A percentile compares a stretch with the other conserved stretches of the same genome.
Evolutionary conservation across 208 protist genomes (phyloP).

Genomic region (Trypanosomatidae sp.): DNA sequence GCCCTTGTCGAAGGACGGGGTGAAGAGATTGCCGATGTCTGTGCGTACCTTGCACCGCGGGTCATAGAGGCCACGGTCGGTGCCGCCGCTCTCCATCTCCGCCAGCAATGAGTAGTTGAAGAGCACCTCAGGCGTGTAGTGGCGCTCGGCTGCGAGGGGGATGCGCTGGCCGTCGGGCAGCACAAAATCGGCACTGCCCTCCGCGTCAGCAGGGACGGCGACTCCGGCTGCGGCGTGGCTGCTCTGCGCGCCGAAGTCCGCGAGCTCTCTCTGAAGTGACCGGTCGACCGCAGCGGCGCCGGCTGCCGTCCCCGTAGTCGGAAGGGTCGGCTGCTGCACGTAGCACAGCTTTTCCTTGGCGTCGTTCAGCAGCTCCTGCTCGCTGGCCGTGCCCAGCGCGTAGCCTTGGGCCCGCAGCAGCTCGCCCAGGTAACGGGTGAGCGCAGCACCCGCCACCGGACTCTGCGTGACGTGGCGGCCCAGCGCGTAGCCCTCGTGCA

Average conservation of each 20-base stretch:
- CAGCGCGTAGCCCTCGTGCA: constrained; percentile 94
- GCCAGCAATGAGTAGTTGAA: constrained; percentile 88
- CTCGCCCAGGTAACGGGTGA: constrained; percentile 84
- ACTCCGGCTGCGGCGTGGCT: too few species aligned
- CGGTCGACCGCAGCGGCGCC: neutral
- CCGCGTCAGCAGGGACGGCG: too few species aligned
- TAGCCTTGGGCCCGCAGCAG: constrained; percentile 83
- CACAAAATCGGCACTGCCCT: constrained; percentile 44
- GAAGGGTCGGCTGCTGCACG: constrained; percentile 44
- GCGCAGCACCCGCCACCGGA: constrained; percentile 63
- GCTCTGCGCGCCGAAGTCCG: too few species aligned
- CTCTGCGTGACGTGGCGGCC: constrained; percentile 80
- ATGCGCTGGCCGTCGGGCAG: constrained; percentile 91
- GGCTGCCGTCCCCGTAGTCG: neutral
- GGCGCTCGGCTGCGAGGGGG: constrained; percentile 62
- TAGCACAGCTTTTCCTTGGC: constrained; percentile 94
- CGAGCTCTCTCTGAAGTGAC: too few species aligned
- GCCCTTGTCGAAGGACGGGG: constrained; percentile 83
- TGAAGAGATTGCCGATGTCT: constrained; percentile 84
- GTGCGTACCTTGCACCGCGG: constrained; percentile 75
- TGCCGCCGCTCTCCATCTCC: constrained; percentile 17
- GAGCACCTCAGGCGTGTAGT: constrained; percentile 72
- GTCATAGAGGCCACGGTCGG: constrained; percentile 46
- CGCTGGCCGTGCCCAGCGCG: constrained; percentile 86
- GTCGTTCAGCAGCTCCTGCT: constrained; percentile 79